Percentiles rank a stretch among this genome's conserved stretches.
phyloP scores from a whole-genome alignment of 768 basidiomycete genomes.

The Clitopilus hobsonii region DNA sequence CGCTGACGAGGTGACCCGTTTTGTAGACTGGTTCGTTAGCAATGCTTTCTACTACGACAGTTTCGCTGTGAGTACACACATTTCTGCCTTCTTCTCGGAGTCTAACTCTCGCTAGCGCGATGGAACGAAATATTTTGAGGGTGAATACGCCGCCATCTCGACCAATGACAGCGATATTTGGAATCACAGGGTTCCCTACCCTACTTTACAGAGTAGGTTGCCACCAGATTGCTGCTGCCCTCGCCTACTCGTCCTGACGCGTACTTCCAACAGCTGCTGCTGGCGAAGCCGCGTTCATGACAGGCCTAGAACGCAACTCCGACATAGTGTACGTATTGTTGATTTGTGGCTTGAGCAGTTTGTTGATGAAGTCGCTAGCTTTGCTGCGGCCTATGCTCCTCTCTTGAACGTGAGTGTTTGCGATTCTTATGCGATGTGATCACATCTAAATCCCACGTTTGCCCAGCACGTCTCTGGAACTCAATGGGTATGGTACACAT shows the following conservation, averaged over 20 bases:
- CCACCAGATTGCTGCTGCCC: background rate
- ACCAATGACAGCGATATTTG: conserved; percentile 36
- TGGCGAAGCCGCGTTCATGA: conserved; percentile 62
- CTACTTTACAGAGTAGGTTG: conserved; percentile 42
- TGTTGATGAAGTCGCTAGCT: conserved; percentile 4
- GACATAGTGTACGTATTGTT: conserved; percentile 25
- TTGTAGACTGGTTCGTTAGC: too few species aligned
- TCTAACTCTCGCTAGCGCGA: conserved; percentile 31
- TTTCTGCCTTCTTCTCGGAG: background rate
- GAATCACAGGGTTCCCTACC: conserved; percentile 30
- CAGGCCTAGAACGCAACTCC: conserved; percentile 43
- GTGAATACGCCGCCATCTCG: conserved; percentile 54
- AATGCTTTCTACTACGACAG: too few species aligned
- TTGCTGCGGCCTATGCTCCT: conserved; percentile 53
- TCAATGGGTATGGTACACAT: conserved; percentile 40
- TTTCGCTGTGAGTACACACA: conserved; percentile 14
- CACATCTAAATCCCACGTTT: conserved; percentile 5
- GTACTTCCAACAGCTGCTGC: conserved; percentile 29
- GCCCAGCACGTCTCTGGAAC: conserved; percentile 38
- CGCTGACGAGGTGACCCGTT: too few species aligned
- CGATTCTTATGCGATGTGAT: background rate
- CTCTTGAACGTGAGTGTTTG: conserved; percentile 34
- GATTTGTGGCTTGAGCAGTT: background rate
- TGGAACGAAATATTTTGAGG: conserved; percentile 53
- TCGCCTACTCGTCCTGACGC: background rate